A percentile compares a stretch with the other conserved stretches of the same genome.
phyloP scores from a whole-genome alignment of 2,329 filamentous ascomycete genomes.

The Cercospora citrullina region DNA sequence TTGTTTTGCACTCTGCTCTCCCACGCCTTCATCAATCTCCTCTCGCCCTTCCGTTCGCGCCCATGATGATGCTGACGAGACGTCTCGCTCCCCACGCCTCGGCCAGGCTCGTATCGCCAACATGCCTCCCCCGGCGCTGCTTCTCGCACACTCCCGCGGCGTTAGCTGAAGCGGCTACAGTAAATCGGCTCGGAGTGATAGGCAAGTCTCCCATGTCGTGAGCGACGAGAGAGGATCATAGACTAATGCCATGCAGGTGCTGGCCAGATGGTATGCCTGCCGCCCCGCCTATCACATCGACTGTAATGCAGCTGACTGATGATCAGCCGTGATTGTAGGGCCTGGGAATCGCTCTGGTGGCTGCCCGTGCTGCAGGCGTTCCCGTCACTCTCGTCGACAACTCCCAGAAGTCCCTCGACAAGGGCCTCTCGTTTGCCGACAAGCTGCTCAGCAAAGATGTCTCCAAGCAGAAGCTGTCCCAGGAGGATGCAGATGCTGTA shows the following conservation, averaged over 20 bases:
- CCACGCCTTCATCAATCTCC: background rate
- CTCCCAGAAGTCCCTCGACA: slow-evolving; percentile 81
- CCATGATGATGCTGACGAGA: slow-evolving; percentile 17
- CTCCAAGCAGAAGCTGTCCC: slow-evolving; percentile 78
- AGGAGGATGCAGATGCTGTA: slow-evolving; percentile 73
- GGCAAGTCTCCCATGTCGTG: slow-evolving; percentile 40
- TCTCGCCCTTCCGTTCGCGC: background rate
- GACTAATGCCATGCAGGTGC: slow-evolving; percentile 9
- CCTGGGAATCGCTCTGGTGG: slow-evolving; percentile 91
- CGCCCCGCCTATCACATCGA: slow-evolving; percentile 14
- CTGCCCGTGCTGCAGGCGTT: slow-evolving; percentile 77
- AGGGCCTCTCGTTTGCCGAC: slow-evolving; percentile 87
- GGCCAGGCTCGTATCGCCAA: background rate
- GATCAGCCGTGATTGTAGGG: slow-evolving; percentile 58
- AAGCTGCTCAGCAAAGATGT: slow-evolving; percentile 94
- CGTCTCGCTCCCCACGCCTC: slow-evolving; percentile 11
- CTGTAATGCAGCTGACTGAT: slow-evolving; percentile 25
- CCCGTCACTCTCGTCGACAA: slow-evolving; percentile 84
- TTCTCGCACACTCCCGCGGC: slow-evolving; percentile 65
- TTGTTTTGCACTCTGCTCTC: slow-evolving; percentile 4
- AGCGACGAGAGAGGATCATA: background rate
- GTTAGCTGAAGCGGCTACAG: slow-evolving; percentile 60
- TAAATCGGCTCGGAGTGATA: slow-evolving; percentile 87
- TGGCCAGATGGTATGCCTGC: slow-evolving; percentile 29
- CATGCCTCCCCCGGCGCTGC: slow-evolving; percentile 34